Base-by-base conservation (phyloP, 2,329 filamentous ascomycete species). In the Aureobasidium musti region DNA sequence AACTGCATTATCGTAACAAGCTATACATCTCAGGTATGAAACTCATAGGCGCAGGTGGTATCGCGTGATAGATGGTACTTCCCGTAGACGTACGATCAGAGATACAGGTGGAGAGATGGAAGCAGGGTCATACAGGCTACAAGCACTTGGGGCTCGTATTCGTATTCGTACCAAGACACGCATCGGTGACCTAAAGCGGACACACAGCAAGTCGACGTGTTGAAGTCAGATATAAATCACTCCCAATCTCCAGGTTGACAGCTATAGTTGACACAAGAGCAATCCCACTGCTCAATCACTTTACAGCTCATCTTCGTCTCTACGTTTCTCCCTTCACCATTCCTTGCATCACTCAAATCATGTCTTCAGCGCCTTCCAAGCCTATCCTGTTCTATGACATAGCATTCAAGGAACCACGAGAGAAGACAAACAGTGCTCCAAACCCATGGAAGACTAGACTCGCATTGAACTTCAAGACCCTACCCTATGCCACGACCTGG, bases 361-460 rank as follows among this genome's bases (percentile, higher is more conserved):
- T 61, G 57, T 47, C 57, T 35, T 47, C 43, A 8, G 19, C 39
- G 6, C 17, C 41, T n/a, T 4, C 14, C n/a, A 26, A 60, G 21
- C 21, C 53, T 37, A 21, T 56, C 1, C 13, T 26, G 70, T 79
- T 83, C 73, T 84, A 83, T 72, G 82, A 84, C 75, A 82, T 84
- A 68, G 77, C 78, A 49, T 79, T 79, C 5, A 78, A 77, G 8
- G 57, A 71, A 6, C 67, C 75, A 30, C 71, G 76, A 23, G 75
- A 77, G 70, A 11, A 35, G 21, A 57, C 26, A 8, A 78, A 80
- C n/a, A 79, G 77, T 67, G 77, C 78, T 2, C 79, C 82, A 3
- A 85, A 85, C 68, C 81, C 82, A 19, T 83, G 79, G 76, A 85
- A 85, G 72, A 72, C 77, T n/a, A 80, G 83, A 21, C 70, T 79